These are phyloP conservation scores for Lactarius pseudohatsudake DNA, from an alignment of 768 basidiomycete genomes.

Conservation along the genomic window DNA sequence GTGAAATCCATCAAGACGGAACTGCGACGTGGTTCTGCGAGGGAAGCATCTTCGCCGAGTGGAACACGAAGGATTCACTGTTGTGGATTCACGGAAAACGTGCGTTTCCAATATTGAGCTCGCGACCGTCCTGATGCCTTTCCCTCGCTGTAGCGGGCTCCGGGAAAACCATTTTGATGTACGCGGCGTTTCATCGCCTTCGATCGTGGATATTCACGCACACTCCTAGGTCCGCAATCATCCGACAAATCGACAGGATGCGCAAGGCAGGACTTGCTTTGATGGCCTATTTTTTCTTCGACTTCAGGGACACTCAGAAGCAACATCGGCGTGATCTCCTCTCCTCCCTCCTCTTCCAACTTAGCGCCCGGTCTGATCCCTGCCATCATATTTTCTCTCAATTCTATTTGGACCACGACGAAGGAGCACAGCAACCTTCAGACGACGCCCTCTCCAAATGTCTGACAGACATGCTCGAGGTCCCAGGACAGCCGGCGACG, in stretches of 20 bases:
- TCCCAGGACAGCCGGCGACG: not conserved
- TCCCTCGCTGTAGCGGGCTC: constrained; percentile 1
- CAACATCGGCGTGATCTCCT: not conserved
- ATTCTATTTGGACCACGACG: constrained; percentile 4
- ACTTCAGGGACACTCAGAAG: constrained; percentile 10
- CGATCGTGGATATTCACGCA: not conserved
- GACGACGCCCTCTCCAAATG: constrained; percentile 1
- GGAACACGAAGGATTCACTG: not conserved
- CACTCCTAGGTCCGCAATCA: not conserved
- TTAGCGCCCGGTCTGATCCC: not conserved
- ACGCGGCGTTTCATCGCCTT: not conserved
- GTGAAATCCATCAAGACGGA: not conserved
- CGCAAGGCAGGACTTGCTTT: not conserved
- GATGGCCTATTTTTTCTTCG: constrained; percentile 14
- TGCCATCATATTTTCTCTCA: not conserved
- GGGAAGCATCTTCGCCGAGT: not conserved
- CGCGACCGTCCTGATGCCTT: not conserved
- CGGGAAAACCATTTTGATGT: constrained; percentile 12
- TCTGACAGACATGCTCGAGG: constrained; percentile 2
- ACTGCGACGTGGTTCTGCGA: constrained; percentile 2
- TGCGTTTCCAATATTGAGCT: not conserved
- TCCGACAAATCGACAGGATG: not conserved
- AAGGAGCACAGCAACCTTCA: not conserved
- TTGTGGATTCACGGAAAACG: constrained; percentile 17
- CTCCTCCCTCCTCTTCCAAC: constrained; percentile 5